Evolutionary conservation across 768 basidiomycete species (phyloP).

Genomic region (Leucosporidium scottii): DNA sequence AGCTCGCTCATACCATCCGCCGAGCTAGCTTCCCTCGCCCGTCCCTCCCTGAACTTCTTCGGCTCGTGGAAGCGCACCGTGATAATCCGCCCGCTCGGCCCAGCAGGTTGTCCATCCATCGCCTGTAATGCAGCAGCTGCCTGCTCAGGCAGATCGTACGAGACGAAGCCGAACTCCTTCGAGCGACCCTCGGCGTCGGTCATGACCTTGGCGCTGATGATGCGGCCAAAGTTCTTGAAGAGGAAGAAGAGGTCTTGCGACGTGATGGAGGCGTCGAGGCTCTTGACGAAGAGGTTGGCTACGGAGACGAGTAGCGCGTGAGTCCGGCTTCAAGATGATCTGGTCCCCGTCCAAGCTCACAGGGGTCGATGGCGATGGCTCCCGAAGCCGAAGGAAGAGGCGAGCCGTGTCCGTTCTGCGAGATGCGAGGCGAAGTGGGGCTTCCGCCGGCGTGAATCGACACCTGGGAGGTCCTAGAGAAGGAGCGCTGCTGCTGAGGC

Average conservation of each 20-base stretch:
- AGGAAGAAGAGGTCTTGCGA: slow-evolving; percentile 75
- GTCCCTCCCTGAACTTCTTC: slow-evolving; percentile 82
- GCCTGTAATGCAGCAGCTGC: slow-evolving; percentile 65
- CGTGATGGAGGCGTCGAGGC: slow-evolving; percentile 74
- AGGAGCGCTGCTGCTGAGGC: slow-evolving; percentile 7
- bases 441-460: slow-evolving; percentile 43
- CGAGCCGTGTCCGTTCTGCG: too few species aligned
- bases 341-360: background rate
- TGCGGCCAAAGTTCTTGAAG: slow-evolving; percentile 71
- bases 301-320: slow-evolving; percentile 50
- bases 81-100: slow-evolving; percentile 43
- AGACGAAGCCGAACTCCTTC: slow-evolving; percentile 86
- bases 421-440: too few species aligned
- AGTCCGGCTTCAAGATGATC: background rate
- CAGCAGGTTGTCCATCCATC: slow-evolving; percentile 71
- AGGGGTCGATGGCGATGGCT: slow-evolving; percentile 13
- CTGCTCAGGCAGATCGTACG: slow-evolving; percentile 74
- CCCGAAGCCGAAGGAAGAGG: background rate
- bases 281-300: slow-evolving; percentile 48
- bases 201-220: slow-evolving; percentile 92
- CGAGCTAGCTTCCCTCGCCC: slow-evolving; percentile 54
- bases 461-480: slow-evolving; percentile 10
- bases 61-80: slow-evolving; percentile 85
- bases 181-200: slow-evolving; percentile 66
- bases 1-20: background rate